phyloP scores from a whole-genome alignment of 176 grass and related monocot genomes.

The Neostapfia colusana region DNA sequence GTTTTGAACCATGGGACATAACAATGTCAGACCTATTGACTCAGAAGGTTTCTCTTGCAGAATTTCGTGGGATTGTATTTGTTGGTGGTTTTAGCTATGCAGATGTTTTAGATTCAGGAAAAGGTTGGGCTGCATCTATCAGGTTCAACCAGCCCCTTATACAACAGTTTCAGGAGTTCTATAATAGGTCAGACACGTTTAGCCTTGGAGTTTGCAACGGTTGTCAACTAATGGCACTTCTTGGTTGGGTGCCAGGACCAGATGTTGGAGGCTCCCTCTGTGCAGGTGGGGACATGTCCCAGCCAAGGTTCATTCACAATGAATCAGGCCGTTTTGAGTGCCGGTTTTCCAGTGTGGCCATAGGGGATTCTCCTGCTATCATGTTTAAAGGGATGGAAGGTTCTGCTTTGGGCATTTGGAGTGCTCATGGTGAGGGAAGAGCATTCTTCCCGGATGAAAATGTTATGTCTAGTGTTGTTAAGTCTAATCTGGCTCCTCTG shows the following conservation, averaged over 20 bases:
- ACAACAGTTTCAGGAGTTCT: constrained; percentile 80
- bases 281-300: constrained; percentile 64
- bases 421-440: constrained; percentile 82
- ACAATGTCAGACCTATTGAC: constrained; percentile 73
- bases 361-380: constrained; percentile 66
- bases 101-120: constrained; percentile 80
- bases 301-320: constrained; percentile 95
- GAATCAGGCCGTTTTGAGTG: constrained; percentile 82
- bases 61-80: constrained; percentile 81
- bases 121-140: constrained; percentile 90
- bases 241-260: constrained; percentile 87
- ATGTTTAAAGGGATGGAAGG: constrained; percentile 95
- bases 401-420: constrained; percentile 73
- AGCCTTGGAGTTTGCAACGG: constrained; percentile 94
- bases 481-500: constrained; percentile 64
- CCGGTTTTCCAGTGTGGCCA: constrained; percentile 69
- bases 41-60: constrained; percentile 47
- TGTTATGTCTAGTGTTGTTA: constrained; percentile 51
- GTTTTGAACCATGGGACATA: constrained; percentile 88
- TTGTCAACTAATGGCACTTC: constrained; percentile 92
- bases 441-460: constrained; percentile 68
- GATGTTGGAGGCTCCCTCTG: constrained; percentile 53
- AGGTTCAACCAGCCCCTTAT: constrained; percentile 78
- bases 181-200: constrained; percentile 73
- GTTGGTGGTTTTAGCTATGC: constrained; percentile 96